Evolutionary conservation across 1,284 basidiomycete genomes (phyloP), one percentile per base, ranked within the genome.

Genomic region (Ceratobasidium theobromae): DNA sequence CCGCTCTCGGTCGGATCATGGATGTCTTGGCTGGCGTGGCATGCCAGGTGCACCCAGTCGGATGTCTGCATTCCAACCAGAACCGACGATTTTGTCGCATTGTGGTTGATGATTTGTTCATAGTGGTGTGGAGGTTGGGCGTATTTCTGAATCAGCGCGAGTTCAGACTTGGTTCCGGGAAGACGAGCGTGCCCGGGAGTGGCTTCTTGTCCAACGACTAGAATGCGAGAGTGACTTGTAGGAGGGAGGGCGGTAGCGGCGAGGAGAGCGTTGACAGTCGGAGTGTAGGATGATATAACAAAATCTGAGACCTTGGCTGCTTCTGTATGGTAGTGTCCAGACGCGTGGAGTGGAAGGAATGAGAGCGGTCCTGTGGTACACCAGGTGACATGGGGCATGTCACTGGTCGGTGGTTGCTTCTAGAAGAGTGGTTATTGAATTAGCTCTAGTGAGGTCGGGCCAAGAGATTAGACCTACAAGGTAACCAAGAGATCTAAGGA

Each of bases 341-440:
- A 48, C 3, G 60, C 60, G 23, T 64, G 60, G 16, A 64, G 60
- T 9, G 60, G 60, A 8, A 64, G 35, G 25, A 64, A 64, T 2
- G 60, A 52, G 4, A 64, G 45, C 5, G 38, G 16, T 9, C 60
- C 60, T 0, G 49, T 53, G 12, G 60, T 21, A 25, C 60, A 64
- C 60, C 60, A 64, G 27, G 48, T 52, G 32, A 64, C 27, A 14
- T 38, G 60, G 1, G 60, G 60, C 3, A 64, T 18, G 1, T 51
- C 21, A 2, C 40, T 21, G 18, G 18, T 6, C 43, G 18, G 45
- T 25, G 27, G 45, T 11, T 5, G 5, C 21, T 21, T 21, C 18
- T 14, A 27, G 3, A 11, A 43, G 21, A 9, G 21, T 48, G 5
- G n/a, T 48, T 21, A 25, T 11, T 8, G 6, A 8, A 16, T 38